Conservation (phyloP, 768 basidiomycete species). For the Cytidiella melzeri region DNA sequence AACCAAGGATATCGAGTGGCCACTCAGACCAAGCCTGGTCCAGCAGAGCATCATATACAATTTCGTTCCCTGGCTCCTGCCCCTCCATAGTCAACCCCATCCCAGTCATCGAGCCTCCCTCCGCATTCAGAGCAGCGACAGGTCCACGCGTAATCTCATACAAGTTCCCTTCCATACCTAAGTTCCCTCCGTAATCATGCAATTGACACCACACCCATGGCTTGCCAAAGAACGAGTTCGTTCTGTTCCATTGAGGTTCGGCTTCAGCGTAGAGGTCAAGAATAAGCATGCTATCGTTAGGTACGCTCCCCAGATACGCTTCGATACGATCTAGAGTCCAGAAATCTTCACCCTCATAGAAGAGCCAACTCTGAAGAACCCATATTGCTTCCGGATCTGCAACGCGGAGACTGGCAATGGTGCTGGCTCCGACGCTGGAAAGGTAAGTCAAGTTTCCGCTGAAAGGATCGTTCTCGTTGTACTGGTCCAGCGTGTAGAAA, state of each 20-base stretch:
- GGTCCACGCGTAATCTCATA: slow-evolving; percentile 27
- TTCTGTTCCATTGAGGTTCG: slow-evolving; percentile 35
- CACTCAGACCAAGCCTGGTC: slow-evolving; percentile 36
- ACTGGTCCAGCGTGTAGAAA: slow-evolving; percentile 39
- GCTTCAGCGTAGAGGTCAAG: slow-evolving; percentile 36
- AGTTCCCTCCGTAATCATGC: slow-evolving; percentile 33
- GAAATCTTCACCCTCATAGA: slow-evolving; percentile 29
- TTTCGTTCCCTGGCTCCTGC: slow-evolving; percentile 34
- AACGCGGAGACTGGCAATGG: slow-evolving; percentile 30
- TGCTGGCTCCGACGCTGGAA: slow-evolving; percentile 25
- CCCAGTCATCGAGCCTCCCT: slow-evolving; percentile 31
- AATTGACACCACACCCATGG: slow-evolving; percentile 39
- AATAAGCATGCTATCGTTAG: slow-evolving; percentile 34
- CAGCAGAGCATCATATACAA: slow-evolving; percentile 34
- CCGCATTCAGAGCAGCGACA: slow-evolving; percentile 24
- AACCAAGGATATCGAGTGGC: slow-evolving; percentile 26
- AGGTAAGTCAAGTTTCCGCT: slow-evolving; percentile 29
- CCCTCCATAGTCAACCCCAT: slow-evolving; percentile 35
- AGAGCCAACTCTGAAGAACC: slow-evolving; percentile 40
- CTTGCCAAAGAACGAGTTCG: slow-evolving; percentile 33
- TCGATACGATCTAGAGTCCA: slow-evolving; percentile 35
- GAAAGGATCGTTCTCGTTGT: slow-evolving; percentile 36
- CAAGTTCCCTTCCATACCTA: slow-evolving; percentile 29
- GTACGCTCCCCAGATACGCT: slow-evolving; percentile 33
- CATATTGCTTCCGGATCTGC: slow-evolving; percentile 35